Percentiles rank a stretch among this genome's conserved stretches.
These are phyloP conservation scores for Paecilomyces fulvus DNA, from an alignment of 2,329 filamentous ascomycete species.

Conservation along the genomic window DNA sequence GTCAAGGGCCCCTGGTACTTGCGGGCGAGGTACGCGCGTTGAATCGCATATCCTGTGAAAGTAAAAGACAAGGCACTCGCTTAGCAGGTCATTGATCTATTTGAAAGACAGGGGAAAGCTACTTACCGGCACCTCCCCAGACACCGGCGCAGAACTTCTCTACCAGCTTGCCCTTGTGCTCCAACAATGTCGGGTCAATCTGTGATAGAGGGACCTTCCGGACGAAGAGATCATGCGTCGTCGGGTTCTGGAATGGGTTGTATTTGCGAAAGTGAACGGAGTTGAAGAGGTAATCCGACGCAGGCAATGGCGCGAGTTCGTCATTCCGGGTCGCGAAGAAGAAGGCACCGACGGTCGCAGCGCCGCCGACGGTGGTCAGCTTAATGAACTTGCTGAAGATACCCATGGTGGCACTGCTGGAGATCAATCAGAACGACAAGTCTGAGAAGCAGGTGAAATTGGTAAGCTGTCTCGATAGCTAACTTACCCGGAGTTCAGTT, in stretches of 20 bases:
- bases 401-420: constrained; percentile 38
- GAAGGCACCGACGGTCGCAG: constrained; percentile 44
- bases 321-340: constrained; percentile 49
- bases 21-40: constrained; percentile 50
- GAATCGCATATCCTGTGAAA: constrained; percentile 37
- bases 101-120: constrained; percentile 2
- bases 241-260: constrained; percentile 56
- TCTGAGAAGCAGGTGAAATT: too few species aligned
- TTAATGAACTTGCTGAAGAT: constrained; percentile 39
- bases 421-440: too few species aligned
- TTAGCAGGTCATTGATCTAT: neutral
- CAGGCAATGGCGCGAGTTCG: constrained; percentile 49
- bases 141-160: constrained; percentile 60
- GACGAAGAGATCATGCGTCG: constrained; percentile 57
- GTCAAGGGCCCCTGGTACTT: constrained; percentile 53
- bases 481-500: too few species aligned
- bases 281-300: constrained; percentile 54
- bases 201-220: constrained; percentile 54
- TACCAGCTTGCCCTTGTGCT: constrained; percentile 52
- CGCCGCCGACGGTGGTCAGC: constrained; percentile 38
- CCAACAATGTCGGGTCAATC: constrained; percentile 56
- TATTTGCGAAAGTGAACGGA: constrained; percentile 48
- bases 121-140: constrained; percentile 57
- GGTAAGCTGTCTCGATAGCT: too few species aligned
- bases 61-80: neutral